Base-by-base conservation (phyloP, 208 protist species). In the Leishmania tarentolae region DNA sequence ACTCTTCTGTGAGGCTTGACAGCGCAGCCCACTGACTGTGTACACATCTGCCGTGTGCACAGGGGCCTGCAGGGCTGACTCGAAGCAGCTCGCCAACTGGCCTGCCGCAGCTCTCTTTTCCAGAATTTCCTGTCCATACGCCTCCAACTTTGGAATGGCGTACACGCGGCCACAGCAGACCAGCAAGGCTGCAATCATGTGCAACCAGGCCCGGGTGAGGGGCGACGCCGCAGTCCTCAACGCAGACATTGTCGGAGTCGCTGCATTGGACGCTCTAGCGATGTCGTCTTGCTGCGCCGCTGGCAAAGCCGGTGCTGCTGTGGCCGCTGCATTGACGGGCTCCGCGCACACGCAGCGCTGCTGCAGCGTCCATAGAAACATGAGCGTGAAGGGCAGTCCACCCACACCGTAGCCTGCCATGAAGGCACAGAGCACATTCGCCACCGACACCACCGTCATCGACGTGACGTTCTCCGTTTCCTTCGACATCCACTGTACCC, bases 191-290 rank as follows among this genome's bases (percentile, higher is more conserved):
- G 88, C 75, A 56, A 91, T 83, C 77, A 93, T 85, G 77, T 96
- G 92, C 73, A 93, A 85, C 92, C 90, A 96, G 57, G 92, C 92
- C 15, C 86, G 83, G n/a, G 86, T 87, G 37, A 89, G 87, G 24
- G 80, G 79, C 0, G 86, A 89, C 24, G 84, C 85, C 4, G 80
- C 40, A 9, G 81, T 78, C 68, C 75, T 75, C 42, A 80, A 84
- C 40, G 69, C 71, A 2, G 77, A 37, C 79, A 74, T 84, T 42
- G 75, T 79, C 11, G 77, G 71, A 35, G 47, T n/a, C 56, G 74
- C 57, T 4, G 52, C 76, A n/a, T 21, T 83, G 35, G 68, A 68
- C 2, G 73, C 37, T 61, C 65, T 87, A 5, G 75, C 56, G 24
- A 50, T 84, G 44, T 78, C 72, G 42, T 78, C 76, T 17, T 40